Evolutionary conservation across 768 basidiomycete genomes (phyloP).

Genomic region (Mrakia blollopis): DNA sequence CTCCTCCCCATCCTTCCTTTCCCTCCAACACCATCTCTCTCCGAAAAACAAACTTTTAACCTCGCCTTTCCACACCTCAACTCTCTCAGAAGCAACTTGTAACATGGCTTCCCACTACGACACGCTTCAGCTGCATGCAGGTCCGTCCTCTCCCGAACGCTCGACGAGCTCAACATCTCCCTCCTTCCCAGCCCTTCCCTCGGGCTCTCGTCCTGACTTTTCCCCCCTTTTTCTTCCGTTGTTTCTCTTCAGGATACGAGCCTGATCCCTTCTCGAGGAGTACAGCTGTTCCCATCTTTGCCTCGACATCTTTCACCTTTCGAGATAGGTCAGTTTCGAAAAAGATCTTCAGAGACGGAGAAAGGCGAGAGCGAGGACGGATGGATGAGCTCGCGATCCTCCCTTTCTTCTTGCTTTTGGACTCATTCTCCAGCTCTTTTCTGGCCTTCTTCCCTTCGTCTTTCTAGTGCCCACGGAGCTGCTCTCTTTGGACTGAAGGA

Average conservation of each 20-base stretch:
- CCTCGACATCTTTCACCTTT: background rate
- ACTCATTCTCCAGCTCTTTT: background rate
- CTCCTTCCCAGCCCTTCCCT: background rate
- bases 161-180: background rate
- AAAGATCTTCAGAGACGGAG: background rate
- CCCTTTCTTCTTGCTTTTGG: background rate
- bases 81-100: background rate
- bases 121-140: background rate
- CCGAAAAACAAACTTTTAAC: background rate
- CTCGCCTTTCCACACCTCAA: background rate
- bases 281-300: background rate
- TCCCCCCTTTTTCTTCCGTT: background rate
- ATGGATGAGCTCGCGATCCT: background rate
- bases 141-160: background rate
- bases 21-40: too few relatives aligned
- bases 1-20: too few relatives aligned
- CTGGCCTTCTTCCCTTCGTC: background rate
- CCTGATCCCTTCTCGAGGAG: background rate
- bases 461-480: background rate
- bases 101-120: background rate
- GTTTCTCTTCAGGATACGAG: background rate
- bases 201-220: background rate
- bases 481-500: background rate
- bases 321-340: background rate
- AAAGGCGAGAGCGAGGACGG: background rate